Evolutionary conservation across 495 filamentous ascomycete genomes (phyloP), one percentile per base, ranked within the genome.

Genomic region (Neurospora sp.): DNA sequence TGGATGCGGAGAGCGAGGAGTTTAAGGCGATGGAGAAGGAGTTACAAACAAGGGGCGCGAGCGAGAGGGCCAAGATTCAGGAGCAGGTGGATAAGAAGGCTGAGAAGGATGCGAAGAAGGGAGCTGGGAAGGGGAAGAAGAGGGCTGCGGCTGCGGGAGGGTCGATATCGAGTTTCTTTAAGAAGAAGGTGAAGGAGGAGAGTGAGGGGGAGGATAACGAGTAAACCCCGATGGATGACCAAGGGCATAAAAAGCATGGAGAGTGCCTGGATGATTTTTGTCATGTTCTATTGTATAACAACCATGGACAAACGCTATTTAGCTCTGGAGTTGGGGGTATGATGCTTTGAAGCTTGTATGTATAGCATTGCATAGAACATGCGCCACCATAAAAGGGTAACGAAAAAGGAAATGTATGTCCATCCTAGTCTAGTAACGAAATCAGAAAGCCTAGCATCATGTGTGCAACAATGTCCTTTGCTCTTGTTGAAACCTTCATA

Each of bases 21-120:
- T 97, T 98, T 77, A 79, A 81, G n/a, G 88, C 35, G 14, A 71
- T 70, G 70, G 76, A 70, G 39, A 37, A 42, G n/a, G 88, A 91
- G 74, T 94, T 98, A 78, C 80, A 83, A 14, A 88, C 88, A 70
- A 81, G 90, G 76, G 96, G 96, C 12, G 81, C 79, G 7, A 83
- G 73, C 20, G 92, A 95, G 80, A 85, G 96, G 47, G 83, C 86
- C 74, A 94, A 91, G 81, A 86, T 93, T 69, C 88, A 90, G 80
- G 91, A 90, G 40, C 90, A 93, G 82, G 91, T 92, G 68, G 88
- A 94, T 73, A 86, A 86, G 79, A 86, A 85, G 78, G 76, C 74
- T 1, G 80, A 76, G 40, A 82, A 80, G 71, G 86, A 88, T 68
- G 83, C 83, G 71, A 90, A 89, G 74, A 87, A 87, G 74, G 47